Evolutionary conservation across 129 eudicot genomes (phyloP).

Genomic region (Glebionis coronaria): DNA sequence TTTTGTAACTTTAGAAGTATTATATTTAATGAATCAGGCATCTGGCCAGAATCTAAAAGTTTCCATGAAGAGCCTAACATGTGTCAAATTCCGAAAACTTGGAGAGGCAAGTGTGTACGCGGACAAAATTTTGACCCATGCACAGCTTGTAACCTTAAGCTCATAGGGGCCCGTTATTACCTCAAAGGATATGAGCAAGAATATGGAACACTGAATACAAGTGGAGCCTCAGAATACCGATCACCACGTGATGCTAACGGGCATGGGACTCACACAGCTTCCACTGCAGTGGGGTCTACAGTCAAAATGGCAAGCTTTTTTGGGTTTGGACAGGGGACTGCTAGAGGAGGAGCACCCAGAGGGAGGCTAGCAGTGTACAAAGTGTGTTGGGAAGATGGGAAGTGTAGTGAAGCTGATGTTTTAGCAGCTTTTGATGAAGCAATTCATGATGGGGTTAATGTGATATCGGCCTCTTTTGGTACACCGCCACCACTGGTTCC

Average conservation of each 20-base stretch:
- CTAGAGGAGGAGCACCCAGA: slow-evolving; percentile 80
- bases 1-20: no score
- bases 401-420: slow-evolving; percentile 60
- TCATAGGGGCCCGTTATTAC: slow-evolving; percentile 70
- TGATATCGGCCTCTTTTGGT: slow-evolving; percentile 65
- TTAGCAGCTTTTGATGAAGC: slow-evolving; percentile 78
- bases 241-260: slow-evolving; percentile 58
- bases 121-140: slow-evolving; percentile 55
- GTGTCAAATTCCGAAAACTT: slow-evolving; percentile 48
- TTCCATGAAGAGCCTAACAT: slow-evolving; percentile 59
- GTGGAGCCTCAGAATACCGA: slow-evolving; percentile 35
- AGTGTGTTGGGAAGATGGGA: slow-evolving; percentile 65
- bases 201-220: slow-evolving; percentile 33
- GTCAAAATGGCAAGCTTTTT: slow-evolving; percentile 38
- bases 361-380: slow-evolving; percentile 77
- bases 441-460: slow-evolving; percentile 62
- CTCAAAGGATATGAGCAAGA: slow-evolving; percentile 50
- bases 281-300: slow-evolving; percentile 61
- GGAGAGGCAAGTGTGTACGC: slow-evolving; percentile 57
- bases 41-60: slow-evolving; percentile 79
- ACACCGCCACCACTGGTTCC: slow-evolving; percentile 42
- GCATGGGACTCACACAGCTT: slow-evolving; percentile 82
- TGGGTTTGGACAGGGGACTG: slow-evolving; percentile 56
- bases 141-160: slow-evolving; percentile 52
- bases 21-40: slow-evolving; percentile 34